Evolutionary conservation across 2,329 filamentous ascomycete species (phyloP), one percentile per base, ranked within the genome.

Genomic region (Apiospora hydei): DNA sequence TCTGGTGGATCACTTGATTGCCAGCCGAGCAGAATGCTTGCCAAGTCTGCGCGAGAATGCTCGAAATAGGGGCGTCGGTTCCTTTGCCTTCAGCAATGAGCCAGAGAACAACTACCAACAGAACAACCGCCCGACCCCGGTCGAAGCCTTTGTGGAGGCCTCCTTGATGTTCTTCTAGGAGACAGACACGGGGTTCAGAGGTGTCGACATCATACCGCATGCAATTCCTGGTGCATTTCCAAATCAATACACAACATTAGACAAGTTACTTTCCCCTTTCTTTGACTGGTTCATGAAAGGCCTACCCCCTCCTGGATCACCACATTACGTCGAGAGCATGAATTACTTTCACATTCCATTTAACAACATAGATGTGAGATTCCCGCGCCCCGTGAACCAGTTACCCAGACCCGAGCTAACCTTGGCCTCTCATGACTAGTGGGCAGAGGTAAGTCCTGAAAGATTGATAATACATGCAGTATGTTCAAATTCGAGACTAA

Each of bases 321-420:
- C 72, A 0, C 6, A n/a, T 1, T 24, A 24, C 11, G 47, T 47
- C 11, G 43, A 69, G 1, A 13, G 30, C 0, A 46, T 77, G 1
- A 73, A 61, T 34, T 81, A 81, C 21, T 76, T 80, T 26, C 80
- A 81, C 46, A 74, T 81, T 1, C 80, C 80, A 1, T 75, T 77
- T 0, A 81, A 81, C n/a, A 80, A 81, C 61, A 81, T 81, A 79
- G 70, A 61, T 11, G 78, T 79, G 49, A 73, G 78, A 2, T 8
- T 24, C 10, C 24, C 14, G 11, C 10, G 7, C 11, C 64, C 16
- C 3, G 24, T 75, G 30, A 46, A 30, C 69, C 70, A n/a, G 69
- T 69, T 21, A 75, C 70, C 5, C 70, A n/a, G 11, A 70, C n/a
- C 4, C 73, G 24, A 21, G 44, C 71, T 67, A 34, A 71, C 18